phyloP scores from a whole-genome alignment of 2,329 filamentous ascomycete species.

The Epicoccum nigrum region DNA sequence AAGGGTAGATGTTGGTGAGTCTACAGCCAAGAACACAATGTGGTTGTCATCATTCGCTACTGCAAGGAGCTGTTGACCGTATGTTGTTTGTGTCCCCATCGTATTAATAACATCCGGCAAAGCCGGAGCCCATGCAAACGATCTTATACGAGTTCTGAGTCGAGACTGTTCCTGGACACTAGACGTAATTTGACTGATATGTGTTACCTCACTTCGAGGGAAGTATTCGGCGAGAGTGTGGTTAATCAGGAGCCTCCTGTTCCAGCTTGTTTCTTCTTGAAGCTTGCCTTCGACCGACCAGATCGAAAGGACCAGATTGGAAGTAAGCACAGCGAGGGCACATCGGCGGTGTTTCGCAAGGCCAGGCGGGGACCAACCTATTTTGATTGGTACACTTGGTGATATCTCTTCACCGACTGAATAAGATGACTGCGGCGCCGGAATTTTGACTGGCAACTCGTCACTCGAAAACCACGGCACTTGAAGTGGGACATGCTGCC shows the following conservation, averaged over 20 bases:
- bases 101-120: slow-evolving; percentile 21
- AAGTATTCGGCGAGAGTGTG: slow-evolving; percentile 52
- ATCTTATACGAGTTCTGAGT: slow-evolving; percentile 48
- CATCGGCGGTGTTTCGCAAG: slow-evolving; percentile 61
- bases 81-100: slow-evolving; percentile 35
- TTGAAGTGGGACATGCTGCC: slow-evolving; percentile 51
- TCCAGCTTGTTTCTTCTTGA: slow-evolving; percentile 56
- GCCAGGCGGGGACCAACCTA: slow-evolving; percentile 64
- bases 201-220: slow-evolving; percentile 6
- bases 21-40: slow-evolving; percentile 45
- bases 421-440: slow-evolving; percentile 55
- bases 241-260: slow-evolving; percentile 61
- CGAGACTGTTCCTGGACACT: slow-evolving; percentile 42
- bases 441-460: slow-evolving; percentile 55
- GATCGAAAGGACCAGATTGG: slow-evolving; percentile 62
- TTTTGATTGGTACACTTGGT: slow-evolving; percentile 53
- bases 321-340: slow-evolving; percentile 61
- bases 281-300: slow-evolving; percentile 58
- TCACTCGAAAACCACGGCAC: slow-evolving; percentile 59
- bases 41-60: slow-evolving; percentile 52
- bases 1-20: slow-evolving; percentile 47
- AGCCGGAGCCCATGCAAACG: slow-evolving; percentile 51
- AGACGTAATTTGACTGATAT: slow-evolving; percentile 23
- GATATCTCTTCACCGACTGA: slow-evolving; percentile 67
- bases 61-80: slow-evolving; percentile 43